Conservation (phyloP, 495 filamentous ascomycete genomes). For the Delitschia confertaspora region DNA sequence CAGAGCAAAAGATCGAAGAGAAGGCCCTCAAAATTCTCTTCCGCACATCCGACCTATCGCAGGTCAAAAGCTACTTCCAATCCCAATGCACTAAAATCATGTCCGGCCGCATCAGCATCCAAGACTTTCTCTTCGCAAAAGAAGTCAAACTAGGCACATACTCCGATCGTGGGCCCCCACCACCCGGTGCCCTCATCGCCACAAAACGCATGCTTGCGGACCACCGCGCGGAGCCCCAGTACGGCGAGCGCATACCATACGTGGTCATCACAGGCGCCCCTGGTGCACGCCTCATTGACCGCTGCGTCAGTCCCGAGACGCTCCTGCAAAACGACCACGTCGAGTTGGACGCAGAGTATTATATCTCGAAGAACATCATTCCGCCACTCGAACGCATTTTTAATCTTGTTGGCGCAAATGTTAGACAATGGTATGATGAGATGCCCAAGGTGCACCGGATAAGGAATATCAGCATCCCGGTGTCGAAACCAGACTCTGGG, state of each 20-base stretch:
- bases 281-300: conserved; percentile 75
- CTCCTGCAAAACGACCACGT: conserved; percentile 65
- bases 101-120: conserved; percentile 75
- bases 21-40: conserved; percentile 85
- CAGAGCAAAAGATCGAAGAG: conserved; percentile 96
- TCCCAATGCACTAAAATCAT: conserved; percentile 88
- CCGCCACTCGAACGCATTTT: conserved; percentile 94
- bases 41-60: conserved; percentile 75
- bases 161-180: conserved; percentile 66
- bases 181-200: conserved; percentile 80
- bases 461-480: conserved; percentile 36
- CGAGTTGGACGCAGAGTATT: conserved; percentile 94
- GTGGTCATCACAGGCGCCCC: conserved; percentile 85
- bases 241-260: conserved; percentile 90
- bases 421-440: conserved; percentile 87
- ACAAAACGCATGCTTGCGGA: conserved; percentile 79
- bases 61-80: conserved; percentile 89
- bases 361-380: conserved; percentile 90
- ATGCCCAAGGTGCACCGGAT: conserved; percentile 86
- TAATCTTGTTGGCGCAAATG: conserved; percentile 90
- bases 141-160: conserved; percentile 90
- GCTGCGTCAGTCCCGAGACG: conserved; percentile 78
- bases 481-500: conserved; percentile 38
- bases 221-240: conserved; percentile 80
- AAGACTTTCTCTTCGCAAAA: conserved; percentile 90